Percentiles rank a stretch among this genome's conserved stretches.
Evolutionary conservation across 129 eudicot genomes (phyloP).

Genomic region (Logfia minima): DNA sequence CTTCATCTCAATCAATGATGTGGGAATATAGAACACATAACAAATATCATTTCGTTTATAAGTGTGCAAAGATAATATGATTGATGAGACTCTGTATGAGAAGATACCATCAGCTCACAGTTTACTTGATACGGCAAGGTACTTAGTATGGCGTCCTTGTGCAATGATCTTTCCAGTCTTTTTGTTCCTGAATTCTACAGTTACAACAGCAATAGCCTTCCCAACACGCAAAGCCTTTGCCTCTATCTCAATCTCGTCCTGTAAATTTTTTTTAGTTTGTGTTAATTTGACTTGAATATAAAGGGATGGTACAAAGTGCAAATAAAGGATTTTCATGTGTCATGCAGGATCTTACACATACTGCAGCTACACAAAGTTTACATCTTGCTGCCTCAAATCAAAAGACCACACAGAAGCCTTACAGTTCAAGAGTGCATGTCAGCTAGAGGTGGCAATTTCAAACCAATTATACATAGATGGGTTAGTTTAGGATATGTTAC

Average conservation of each 20-base stretch:
- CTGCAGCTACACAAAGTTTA: not conserved
- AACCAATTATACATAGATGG: not conserved
- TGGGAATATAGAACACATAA: conserved; percentile 11
- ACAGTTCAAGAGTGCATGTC: not conserved
- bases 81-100: not conserved
- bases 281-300: not conserved
- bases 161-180: conserved; percentile 79
- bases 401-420: conserved; percentile 2
- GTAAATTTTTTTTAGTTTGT: conserved; percentile 4
- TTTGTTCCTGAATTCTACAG: conserved; percentile 76
- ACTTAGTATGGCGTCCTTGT: conserved; percentile 93
- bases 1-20: not conserved
- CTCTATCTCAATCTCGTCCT: conserved; percentile 92
- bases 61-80: conserved; percentile 2
- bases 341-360: not conserved
- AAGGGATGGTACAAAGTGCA: not conserved
- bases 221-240: conserved; percentile 75
- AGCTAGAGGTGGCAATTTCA: conserved; percentile 7
- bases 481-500: conserved; percentile 1
- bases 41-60: not conserved
- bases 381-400: conserved; percentile 3
- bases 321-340: not conserved
- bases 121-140: conserved; percentile 66
- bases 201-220: conserved; percentile 73
- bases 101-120: conserved; percentile 38